Base-by-base conservation (phyloP, 2,329 filamentous ascomycete genomes). In the Alternaria postmessia region DNA sequence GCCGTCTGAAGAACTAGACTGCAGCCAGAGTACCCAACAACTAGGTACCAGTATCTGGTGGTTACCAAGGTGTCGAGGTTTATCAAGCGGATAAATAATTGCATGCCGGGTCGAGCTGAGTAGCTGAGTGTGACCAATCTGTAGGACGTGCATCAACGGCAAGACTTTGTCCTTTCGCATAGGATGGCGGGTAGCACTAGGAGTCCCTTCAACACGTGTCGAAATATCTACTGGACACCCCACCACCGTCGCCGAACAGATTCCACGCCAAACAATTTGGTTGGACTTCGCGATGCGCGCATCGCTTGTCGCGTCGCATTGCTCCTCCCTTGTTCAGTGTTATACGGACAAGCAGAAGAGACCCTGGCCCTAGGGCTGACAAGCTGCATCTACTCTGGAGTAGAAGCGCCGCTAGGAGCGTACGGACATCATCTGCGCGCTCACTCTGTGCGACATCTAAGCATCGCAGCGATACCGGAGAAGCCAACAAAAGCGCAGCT, bases 51-150 rank as follows among this genome's bases (percentile, higher is more conserved):
- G 51, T 28, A 57, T 51, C 58, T 54, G 59, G 67, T 69, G 51
- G 30, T 24, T 67, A 4, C 9, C 9, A 20, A 7, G 18, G 9
- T 67, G 28, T 59, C 22, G 51, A 55, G 51, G 43, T 54, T 64
- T 66, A 59, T 61, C 65, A 52, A 52, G 63, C 69, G 66, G 63
- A 51, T 68, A 65, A 69, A 64, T 56, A 64, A 30, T 11, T 30
- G 28, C 28, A 30, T 38, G 7, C 34, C 34, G 2, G 34, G 32
- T 14, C 32, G 32, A 36, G 62, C 66, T 65, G 62, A 63, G 60
- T 57, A 54, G 51, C 62, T 63, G 53, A 60, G 61, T 65, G 69
- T 70, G 59, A 70, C 71, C 54, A 63, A 62, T 46, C 65, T 70
- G 67, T 69, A 64, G 64, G 63, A 66, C 54, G 41, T 62, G 57